Conservation (phyloP, 768 basidiomycete species). For the Serendipita sp. region DNA sequence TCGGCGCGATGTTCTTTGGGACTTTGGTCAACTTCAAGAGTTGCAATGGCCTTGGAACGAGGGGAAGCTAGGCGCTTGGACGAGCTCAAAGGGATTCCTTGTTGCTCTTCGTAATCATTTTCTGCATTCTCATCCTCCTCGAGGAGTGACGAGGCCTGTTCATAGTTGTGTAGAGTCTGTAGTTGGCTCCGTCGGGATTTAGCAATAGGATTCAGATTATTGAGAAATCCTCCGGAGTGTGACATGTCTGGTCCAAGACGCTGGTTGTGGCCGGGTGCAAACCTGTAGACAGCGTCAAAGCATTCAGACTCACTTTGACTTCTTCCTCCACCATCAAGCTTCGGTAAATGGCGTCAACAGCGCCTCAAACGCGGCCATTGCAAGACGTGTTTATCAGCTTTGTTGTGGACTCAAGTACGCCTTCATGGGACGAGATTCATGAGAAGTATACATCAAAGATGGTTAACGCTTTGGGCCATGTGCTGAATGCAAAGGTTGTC, state of each 20-base stretch:
- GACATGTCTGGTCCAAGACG: not conserved
- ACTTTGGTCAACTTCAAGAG: not conserved
- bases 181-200: not conserved
- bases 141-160: not conserved
- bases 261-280: not conserved
- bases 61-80: not conserved
- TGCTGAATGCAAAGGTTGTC: not conserved
- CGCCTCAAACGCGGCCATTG: not conserved
- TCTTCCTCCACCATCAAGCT: not conserved
- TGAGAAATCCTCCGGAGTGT: not conserved
- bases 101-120: not conserved
- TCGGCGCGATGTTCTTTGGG: not conserved
- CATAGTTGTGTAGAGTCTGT: not conserved
- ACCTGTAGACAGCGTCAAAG: no score
- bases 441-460: not conserved
- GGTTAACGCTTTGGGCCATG: not conserved
- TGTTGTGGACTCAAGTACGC: not conserved
- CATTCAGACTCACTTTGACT: not conserved
- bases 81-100: not conserved
- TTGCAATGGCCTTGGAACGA: constrained; percentile 2
- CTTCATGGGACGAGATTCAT: not conserved
- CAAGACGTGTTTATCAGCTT: not conserved
- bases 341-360: not conserved
- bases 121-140: constrained; percentile 9
- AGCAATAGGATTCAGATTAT: not conserved